phyloP scores from a whole-genome alignment of 2,329 filamentous ascomycete genomes.

The Apiospora aurea region DNA sequence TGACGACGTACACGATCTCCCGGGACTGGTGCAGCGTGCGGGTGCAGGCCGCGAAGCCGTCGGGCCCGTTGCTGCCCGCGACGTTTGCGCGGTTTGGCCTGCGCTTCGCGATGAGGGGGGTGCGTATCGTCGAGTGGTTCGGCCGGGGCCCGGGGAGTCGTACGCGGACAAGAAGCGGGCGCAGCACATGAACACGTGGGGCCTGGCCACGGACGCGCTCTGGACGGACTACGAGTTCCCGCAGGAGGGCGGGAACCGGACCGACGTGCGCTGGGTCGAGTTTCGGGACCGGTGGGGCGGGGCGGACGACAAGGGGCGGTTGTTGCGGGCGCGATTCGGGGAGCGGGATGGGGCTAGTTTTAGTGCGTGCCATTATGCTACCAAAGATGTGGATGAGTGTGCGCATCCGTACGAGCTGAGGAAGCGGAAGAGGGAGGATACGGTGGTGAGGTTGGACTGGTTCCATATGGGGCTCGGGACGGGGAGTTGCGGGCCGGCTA shows the following conservation, averaged over 20 bases:
- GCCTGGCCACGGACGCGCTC: conserved; percentile 55
- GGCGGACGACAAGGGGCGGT: conserved; percentile 35
- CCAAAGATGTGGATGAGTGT: conserved; percentile 59
- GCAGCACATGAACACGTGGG: conserved; percentile 64
- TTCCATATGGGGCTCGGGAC: conserved; percentile 69
- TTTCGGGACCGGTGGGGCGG: conserved; percentile 45
- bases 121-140: conserved; percentile 63
- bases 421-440: conserved; percentile 55
- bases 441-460: conserved; percentile 65
- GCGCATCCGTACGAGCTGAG: conserved; percentile 68
- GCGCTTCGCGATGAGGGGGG: conserved; percentile 51
- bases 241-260: conserved; percentile 71
- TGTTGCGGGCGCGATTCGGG: conserved; percentile 55
- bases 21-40: conserved; percentile 56
- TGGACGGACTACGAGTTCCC: conserved; percentile 71
- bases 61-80: conserved; percentile 56
- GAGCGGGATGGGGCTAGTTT: conserved; percentile 61
- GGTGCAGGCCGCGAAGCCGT: conserved; percentile 54
- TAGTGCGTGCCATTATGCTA: conserved; percentile 61
- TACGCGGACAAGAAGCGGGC: conserved; percentile 72
- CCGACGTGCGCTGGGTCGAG: conserved; percentile 67
- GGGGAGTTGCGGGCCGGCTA: conserved; percentile 67
- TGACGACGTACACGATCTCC: conserved; percentile 62
- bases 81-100: conserved; percentile 71
- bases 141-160: conserved; percentile 69